Percentiles rank a stretch among this genome's conserved stretches.
Evolutionary conservation across 2,329 filamentous ascomycete species (phyloP).

Genomic region (Aspergillus oerlinghausenensis): DNA sequence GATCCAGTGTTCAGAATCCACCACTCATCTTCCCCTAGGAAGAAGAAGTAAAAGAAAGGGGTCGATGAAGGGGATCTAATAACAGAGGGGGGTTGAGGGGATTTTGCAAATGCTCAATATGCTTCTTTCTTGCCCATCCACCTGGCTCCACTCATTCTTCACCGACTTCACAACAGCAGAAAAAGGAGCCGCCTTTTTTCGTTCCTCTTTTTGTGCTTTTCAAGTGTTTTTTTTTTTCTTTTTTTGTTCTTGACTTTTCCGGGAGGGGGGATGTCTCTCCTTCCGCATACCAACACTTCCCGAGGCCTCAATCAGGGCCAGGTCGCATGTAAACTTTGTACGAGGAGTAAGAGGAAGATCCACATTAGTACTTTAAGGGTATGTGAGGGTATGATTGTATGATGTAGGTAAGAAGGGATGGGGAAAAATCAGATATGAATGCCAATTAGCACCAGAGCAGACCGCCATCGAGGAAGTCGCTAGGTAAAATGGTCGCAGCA

Average conservation of each 20-base stretch:
- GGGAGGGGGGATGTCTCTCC: slow-evolving; percentile 4
- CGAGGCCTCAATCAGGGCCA: background rate
- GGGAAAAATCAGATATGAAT: slow-evolving; percentile 1
- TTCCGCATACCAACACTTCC: background rate
- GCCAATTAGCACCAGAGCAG: slow-evolving; percentile 3
- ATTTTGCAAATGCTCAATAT: slow-evolving; percentile 2
- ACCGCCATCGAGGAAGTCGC: background rate
- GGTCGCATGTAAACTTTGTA: background rate
- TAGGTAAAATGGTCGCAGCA: slow-evolving; percentile 3
- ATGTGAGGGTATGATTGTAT: background rate
- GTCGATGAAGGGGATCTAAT: slow-evolving; percentile 3
- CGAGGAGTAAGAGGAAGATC: slow-evolving; percentile 9
- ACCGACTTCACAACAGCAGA: background rate
- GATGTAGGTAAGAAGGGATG: slow-evolving; percentile 1
- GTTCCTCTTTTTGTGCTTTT: slow-evolving; percentile 4
- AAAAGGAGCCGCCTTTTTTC: slow-evolving; percentile 6
- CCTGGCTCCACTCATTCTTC: background rate
- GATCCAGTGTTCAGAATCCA: background rate
- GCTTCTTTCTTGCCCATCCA: background rate
- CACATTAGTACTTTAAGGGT: slow-evolving; percentile 15
- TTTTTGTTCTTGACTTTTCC: slow-evolving; percentile 2
- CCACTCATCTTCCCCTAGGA: background rate
- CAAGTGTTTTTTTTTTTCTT: background rate
- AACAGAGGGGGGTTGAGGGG: slow-evolving; percentile 1
- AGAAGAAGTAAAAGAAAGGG: background rate